Base-by-base conservation (phyloP, 2,329 filamentous ascomycete species). In the Aspergillus udagawae region DNA sequence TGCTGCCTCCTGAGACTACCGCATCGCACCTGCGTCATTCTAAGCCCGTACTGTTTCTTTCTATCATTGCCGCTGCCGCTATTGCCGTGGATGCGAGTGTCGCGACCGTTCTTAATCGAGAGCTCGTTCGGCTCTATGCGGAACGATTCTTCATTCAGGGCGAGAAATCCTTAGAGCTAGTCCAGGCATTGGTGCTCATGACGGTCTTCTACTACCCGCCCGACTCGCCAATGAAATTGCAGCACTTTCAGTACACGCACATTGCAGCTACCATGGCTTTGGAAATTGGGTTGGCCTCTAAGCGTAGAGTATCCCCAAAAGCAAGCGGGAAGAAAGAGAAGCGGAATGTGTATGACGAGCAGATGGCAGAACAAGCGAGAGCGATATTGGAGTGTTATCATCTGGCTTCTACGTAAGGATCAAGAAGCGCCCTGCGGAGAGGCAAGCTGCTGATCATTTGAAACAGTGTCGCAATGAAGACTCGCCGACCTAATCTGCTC, bases 1-100 rank as follows among this genome's bases (percentile, higher is more conserved):
- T 71, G 6, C 56, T 73, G 38, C 66, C 70, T 2, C 25, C 60
- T 7, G 63, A 59, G 42, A 71, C 69, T 35, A 70, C 70, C 0
- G 69, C 70, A 17, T 59, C 63, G 10, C 69, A 69, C 21, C 52
- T 73, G 52, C 69, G 71, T 53, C 63, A 63, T 21, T 63, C 66
- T 41, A 86, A 83, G 67, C 89, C 89, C 1, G 79, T 83, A 2
- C 77, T 92, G 8, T 91, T 91, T 66, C 78, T 90, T n/a, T 80
- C 88, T 29, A 78, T 91, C 65, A 83, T 92, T 73, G 83, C 87
- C 0, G 85, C 84, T 8, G 82, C 87, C 4, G 82, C 86, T 4
- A 83, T 83, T 9, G 83, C 86, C 60, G 77, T 79, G 21, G 25
- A 76, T 82, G 56, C 65, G 4, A 67, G 71, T 2, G 63, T 82